These are phyloP conservation scores for Ogataea hybrid DNA, from an alignment of 1,139 yeast genomes.

Conservation along the genomic window DNA sequence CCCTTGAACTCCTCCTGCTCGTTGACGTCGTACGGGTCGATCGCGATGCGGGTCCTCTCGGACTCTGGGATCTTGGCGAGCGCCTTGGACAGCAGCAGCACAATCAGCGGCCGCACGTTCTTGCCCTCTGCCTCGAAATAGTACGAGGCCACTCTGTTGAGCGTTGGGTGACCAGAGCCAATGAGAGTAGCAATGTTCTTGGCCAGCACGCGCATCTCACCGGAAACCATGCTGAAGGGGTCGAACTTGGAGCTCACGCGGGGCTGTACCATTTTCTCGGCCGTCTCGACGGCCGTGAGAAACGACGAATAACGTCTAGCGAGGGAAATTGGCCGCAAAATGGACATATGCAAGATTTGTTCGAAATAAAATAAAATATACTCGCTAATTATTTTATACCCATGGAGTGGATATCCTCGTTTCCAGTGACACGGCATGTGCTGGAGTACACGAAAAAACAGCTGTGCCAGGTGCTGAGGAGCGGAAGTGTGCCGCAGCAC, in stretches of 20 bases:
- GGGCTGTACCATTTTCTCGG: conserved; percentile 81
- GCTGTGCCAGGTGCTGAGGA: conserved; percentile 58
- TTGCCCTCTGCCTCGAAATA: conserved; percentile 97
- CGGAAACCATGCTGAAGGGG: conserved; percentile 90
- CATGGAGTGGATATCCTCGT: conserved; percentile 45
- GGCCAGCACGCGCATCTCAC: conserved; percentile 90
- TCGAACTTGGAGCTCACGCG: conserved; percentile 51
- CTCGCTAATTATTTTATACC: conserved; percentile 15
- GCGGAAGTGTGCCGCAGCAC: conserved; percentile 87
- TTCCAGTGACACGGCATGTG: conserved; percentile 48
- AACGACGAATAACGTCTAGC: conserved; percentile 37
- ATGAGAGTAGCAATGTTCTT: conserved; percentile 80
- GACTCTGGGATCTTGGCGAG: conserved; percentile 71
- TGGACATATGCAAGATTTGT: background rate
- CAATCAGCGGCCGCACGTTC: conserved; percentile 90
- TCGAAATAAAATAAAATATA: conserved; percentile 21
- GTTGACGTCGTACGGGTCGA: conserved; percentile 63
- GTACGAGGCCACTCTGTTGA: conserved; percentile 86
- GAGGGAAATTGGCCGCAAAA: conserved; percentile 2
- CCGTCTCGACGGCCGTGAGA: conserved; percentile 69
- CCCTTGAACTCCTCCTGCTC: conserved; percentile 60
- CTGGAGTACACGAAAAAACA: conserved; percentile 45
- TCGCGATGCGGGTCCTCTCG: conserved; percentile 60
- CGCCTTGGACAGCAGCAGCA: conserved; percentile 78
- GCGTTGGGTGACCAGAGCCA: conserved; percentile 91